These are phyloP conservation scores for Chromosphaera perkinsii DNA, from an alignment of 208 protist genomes.

Conservation along the genomic window DNA sequence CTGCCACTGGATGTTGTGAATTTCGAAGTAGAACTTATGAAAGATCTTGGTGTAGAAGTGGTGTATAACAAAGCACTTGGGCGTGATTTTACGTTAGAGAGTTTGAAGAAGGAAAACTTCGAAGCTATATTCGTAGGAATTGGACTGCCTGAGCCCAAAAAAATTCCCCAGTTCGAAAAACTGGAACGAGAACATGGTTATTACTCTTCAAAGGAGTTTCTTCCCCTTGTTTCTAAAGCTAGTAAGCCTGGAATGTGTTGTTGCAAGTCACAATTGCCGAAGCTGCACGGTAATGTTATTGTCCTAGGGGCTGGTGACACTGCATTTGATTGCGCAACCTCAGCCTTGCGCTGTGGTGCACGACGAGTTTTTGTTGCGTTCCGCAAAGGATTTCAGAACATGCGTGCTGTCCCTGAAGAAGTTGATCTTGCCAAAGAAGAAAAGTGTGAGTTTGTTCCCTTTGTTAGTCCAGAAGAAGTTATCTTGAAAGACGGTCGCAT, in stretches of 20 bases:
- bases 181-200: conserved; percentile 56
- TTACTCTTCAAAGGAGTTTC: conserved; percentile 68
- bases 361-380: conserved; percentile 64
- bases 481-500: conserved; percentile 53
- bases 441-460: conserved; percentile 70
- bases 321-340: conserved; percentile 74
- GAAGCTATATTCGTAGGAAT: conserved; percentile 73
- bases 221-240: conserved; percentile 57
- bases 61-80: conserved; percentile 43
- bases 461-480: conserved; percentile 53
- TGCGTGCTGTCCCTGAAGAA: conserved; percentile 65
- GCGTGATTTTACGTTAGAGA: conserved; percentile 64
- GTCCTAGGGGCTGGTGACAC: conserved; percentile 81
- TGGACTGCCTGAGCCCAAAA: conserved; percentile 61
- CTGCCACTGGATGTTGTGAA: conserved; percentile 68
- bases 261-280: conserved; percentile 39
- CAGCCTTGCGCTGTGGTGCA: conserved; percentile 67
- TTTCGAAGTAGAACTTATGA: conserved; percentile 71
- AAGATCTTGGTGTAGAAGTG: conserved; percentile 71
- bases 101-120: conserved; percentile 59
- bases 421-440: conserved; percentile 64
- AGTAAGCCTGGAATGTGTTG: conserved; percentile 62
- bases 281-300: conserved; percentile 68
- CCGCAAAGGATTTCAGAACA: conserved; percentile 65
- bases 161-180: conserved; percentile 52